phyloP scores from a whole-genome alignment of 768 basidiomycete genomes.

The Leccinum olivaceopallidum region DNA sequence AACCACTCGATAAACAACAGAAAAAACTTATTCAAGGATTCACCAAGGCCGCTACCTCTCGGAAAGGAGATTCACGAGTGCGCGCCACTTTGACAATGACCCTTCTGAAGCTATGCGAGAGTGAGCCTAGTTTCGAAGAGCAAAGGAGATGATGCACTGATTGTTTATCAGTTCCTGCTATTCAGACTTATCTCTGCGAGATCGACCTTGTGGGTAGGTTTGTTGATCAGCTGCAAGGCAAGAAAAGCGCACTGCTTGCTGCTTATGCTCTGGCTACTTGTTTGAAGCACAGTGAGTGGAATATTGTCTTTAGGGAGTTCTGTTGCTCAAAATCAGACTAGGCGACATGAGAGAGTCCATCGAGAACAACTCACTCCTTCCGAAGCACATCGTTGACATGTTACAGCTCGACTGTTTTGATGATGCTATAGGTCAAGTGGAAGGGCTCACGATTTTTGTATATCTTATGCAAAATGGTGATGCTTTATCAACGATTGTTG shows the following conservation, averaged over 20 bases:
- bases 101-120: conserved; percentile 21
- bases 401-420: conserved; percentile 24
- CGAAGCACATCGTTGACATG: conserved; percentile 19
- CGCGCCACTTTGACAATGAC: conserved; percentile 27
- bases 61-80: conserved; percentile 5
- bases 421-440: conserved; percentile 23
- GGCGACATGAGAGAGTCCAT: conserved; percentile 17
- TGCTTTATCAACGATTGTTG: neutral
- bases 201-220: conserved; percentile 7
- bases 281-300: conserved; percentile 16
- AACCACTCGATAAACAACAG: no score
- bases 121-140: conserved; percentile 3
- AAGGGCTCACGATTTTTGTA: conserved; percentile 26
- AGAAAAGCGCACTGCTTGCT: conserved; percentile 19
- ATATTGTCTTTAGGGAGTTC: neutral
- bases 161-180: neutral
- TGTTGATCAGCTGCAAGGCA: conserved; percentile 17
- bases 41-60: neutral
- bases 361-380: neutral
- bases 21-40: no score
- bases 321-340: neutral
- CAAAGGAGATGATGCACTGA: neutral
- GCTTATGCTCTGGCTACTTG: conserved; percentile 22
- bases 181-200: conserved; percentile 12
- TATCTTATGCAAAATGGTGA: conserved; percentile 24